Conservation (phyloP, 2,329 filamentous ascomycete genomes). For the Stagonosporopsis cucurbitacearum region DNA sequence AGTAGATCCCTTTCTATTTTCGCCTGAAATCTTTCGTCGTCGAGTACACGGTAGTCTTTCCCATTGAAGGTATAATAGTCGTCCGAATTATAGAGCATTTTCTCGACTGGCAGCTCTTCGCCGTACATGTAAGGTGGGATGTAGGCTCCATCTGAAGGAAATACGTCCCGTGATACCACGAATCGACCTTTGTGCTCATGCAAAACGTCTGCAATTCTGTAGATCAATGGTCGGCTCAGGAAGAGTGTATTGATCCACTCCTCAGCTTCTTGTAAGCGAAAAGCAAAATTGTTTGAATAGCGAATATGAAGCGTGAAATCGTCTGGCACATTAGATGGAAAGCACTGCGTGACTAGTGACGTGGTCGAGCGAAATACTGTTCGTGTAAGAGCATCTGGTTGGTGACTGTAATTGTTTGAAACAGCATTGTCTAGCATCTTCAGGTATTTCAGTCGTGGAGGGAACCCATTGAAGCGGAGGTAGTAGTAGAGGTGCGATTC, state of each 20-base stretch:
- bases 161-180: slow-evolving; percentile 32
- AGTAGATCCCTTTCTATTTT: slow-evolving; percentile 22
- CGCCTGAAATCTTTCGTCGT: slow-evolving; percentile 30
- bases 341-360: slow-evolving; percentile 24
- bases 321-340: slow-evolving; percentile 18
- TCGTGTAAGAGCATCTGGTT: slow-evolving; percentile 23
- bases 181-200: slow-evolving; percentile 32
- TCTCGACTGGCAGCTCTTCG: slow-evolving; percentile 39
- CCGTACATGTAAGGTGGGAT: slow-evolving; percentile 48
- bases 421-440: slow-evolving; percentile 37
- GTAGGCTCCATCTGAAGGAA: slow-evolving; percentile 24
- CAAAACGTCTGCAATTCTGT: slow-evolving; percentile 34
- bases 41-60: slow-evolving; percentile 31
- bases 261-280: slow-evolving; percentile 4
- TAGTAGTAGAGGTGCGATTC: slow-evolving; percentile 38
- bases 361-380: slow-evolving; percentile 25
- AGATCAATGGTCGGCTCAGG: slow-evolving; percentile 34
- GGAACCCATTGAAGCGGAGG: slow-evolving; percentile 32
- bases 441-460: slow-evolving; percentile 33
- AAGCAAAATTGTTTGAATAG: slow-evolving; percentile 25
- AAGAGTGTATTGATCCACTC: slow-evolving; percentile 24
- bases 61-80: slow-evolving; percentile 38
- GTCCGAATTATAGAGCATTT: slow-evolving; percentile 38
- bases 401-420: slow-evolving; percentile 26
- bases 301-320: slow-evolving; percentile 31